These are phyloP conservation scores for Gliomastix tumulicola DNA, from an alignment of 2,329 filamentous ascomycete species.

Conservation along the genomic window DNA sequence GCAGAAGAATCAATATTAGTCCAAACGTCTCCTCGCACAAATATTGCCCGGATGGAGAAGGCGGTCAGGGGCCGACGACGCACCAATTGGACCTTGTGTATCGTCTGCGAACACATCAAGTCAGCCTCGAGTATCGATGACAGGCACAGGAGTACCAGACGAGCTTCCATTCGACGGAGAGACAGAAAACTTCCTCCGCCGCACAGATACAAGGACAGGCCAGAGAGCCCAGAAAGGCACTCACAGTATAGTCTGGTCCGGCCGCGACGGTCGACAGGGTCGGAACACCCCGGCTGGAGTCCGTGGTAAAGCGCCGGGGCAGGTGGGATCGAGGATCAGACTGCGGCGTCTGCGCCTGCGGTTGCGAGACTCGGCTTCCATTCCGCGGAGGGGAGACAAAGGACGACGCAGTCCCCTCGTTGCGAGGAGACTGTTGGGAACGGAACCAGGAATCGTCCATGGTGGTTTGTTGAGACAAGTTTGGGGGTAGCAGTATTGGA, in stretches of 20 bases:
- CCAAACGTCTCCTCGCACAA: neutral
- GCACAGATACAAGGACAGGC: too few species aligned
- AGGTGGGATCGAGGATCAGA: conserved; percentile 71
- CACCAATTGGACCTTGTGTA: conserved; percentile 74
- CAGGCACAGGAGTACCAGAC: too few species aligned
- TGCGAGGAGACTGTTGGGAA: conserved; percentile 68
- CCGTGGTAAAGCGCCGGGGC: conserved; percentile 90
- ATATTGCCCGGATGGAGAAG: conserved; percentile 1
- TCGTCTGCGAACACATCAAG: too few species aligned
- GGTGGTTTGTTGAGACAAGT: too few species aligned
- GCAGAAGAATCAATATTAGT: neutral
- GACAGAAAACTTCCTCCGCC: too few species aligned
- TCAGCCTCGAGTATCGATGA: too few species aligned
- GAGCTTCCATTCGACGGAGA: too few species aligned
- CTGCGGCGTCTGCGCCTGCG: conserved; percentile 33
- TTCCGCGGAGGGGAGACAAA: conserved; percentile 70
- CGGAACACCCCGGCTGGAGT: conserved; percentile 76
- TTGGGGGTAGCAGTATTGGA: too few species aligned
- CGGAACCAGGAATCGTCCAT: conserved; percentile 45
- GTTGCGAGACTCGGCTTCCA: conserved; percentile 53
- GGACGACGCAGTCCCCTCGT: conserved; percentile 63
- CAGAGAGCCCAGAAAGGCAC: neutral
- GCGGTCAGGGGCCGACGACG: conserved; percentile 22
- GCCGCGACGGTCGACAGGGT: conserved; percentile 55
- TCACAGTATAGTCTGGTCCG: neutral